Conservation (phyloP, 352 stramenopile species). For the Phytophthora melonis region DNA sequence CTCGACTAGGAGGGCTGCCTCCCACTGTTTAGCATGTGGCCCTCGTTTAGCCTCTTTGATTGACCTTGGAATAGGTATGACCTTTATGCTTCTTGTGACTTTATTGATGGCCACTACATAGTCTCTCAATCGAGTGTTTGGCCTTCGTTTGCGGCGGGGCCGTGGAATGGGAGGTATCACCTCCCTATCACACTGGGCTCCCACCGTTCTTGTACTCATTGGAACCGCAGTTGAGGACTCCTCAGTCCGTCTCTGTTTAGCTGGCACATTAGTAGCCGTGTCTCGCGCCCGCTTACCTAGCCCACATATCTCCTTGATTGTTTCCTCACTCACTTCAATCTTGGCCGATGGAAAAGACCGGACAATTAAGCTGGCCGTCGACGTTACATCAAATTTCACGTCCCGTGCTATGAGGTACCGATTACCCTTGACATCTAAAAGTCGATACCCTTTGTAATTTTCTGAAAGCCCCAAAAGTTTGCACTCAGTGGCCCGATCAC, state of each 20-base stretch:
- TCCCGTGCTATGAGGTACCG: slow-evolving; percentile 7
- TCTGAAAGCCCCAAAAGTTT: neutral
- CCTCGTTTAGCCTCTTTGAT: neutral
- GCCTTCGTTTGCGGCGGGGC: neutral
- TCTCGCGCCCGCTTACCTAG: neutral
- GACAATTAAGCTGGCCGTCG: neutral
- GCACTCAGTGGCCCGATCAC: neutral
- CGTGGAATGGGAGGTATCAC: neutral
- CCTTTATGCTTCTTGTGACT: neutral
- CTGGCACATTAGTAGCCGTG: neutral
- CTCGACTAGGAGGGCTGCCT: too few species aligned
- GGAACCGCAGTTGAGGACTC: neutral
- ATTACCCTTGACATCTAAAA: slow-evolving; percentile 15
- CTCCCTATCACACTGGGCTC: neutral
- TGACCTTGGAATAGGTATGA: neutral
- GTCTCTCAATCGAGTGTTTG: neutral
- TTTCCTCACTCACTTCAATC: neutral
- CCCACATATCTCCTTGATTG: neutral
- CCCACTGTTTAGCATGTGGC: too few species aligned
- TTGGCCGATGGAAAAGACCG: slow-evolving; percentile 5
- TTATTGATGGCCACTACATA: neutral
- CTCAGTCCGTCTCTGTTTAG: neutral
- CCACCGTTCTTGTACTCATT: neutral
- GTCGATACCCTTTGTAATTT: neutral
- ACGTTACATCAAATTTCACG: slow-evolving; percentile 7